A percentile compares a stretch with the other conserved stretches of the same genome.
These are phyloP conservation scores for Fraxinus xanthoxyloides DNA, from an alignment of 305 asterid genomes.

Conservation along the genomic window DNA sequence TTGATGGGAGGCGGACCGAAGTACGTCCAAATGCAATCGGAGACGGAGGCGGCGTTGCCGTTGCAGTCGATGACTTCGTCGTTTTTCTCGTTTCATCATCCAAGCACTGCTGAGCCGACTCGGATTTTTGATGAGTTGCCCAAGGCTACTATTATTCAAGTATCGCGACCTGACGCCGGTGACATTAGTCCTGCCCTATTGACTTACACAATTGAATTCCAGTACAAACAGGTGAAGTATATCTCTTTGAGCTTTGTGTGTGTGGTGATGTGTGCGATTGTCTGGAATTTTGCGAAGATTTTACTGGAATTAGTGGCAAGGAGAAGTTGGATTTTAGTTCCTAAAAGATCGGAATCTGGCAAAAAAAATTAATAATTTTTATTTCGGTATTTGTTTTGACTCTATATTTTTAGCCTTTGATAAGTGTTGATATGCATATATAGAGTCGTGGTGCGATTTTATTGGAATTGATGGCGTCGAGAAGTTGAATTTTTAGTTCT, in stretches of 20 bases:
- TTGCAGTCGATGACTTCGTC: slow-evolving; percentile 50
- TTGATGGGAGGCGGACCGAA: slow-evolving; percentile 54
- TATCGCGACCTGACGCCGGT: slow-evolving; percentile 88
- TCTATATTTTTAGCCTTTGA: neutral
- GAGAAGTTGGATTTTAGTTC: neutral
- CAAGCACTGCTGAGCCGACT: slow-evolving; percentile 42
- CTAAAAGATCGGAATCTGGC: neutral
- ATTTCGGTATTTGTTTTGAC: neutral
- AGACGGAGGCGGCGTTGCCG: slow-evolving; percentile 43
- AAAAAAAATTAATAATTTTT: neutral
- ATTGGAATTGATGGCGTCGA: neutral
- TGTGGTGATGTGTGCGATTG: neutral
- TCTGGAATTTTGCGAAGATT: neutral
- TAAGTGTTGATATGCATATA: neutral
- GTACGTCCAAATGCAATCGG: slow-evolving; percentile 59
- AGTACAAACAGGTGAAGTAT: slow-evolving; percentile 62
- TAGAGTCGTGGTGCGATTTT: neutral
- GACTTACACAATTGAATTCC: slow-evolving; percentile 79
- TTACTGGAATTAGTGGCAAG: neutral
- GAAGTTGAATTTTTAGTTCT: neutral
- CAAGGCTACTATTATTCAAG: slow-evolving; percentile 69
- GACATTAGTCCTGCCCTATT: slow-evolving; percentile 89
- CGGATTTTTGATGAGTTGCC: slow-evolving; percentile 92
- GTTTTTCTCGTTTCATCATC: slow-evolving; percentile 47
- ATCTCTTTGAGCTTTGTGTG: neutral